Base-by-base conservation (phyloP, 345 rosid genomes). In the Combretum micranthum region DNA sequence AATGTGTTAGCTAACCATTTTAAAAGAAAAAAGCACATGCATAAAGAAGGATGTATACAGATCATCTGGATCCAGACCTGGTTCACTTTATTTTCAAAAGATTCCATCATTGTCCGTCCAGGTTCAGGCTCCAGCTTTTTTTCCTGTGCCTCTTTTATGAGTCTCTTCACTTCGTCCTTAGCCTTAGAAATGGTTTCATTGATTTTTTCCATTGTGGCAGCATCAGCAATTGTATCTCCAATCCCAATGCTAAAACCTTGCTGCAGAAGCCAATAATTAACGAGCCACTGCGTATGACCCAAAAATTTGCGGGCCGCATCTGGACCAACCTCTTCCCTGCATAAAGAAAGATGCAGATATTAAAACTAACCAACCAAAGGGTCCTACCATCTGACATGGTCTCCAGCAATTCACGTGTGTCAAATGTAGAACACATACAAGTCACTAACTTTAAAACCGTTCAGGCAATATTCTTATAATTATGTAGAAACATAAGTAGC, bases 211-310 rank as follows among this genome's bases (percentile, higher is more conserved):
- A 89, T 92, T 15, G 99, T 92, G 26, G 82, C 58, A 32, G 97
- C 93, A 75, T 92, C 99, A 58, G 99, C 99, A 67, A 92, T 92
- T 14, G 99, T 92, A 76, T 92, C 99, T 53, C 97, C 99, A 69
- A 92, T 92, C 17, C 99, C 99, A 64, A 92, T 92, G 68, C 94
- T 92, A 73, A 92, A 92, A 71, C 69, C 96, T 62, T 92, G 72
- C 74, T 92, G 99, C 72, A 92, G 73, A 68, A 92, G 91, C 99
- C 99, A 92, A 73, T 92, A 92, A 60, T 92, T 92, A 57, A 92
- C 99, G 73, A 92, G 99, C 99, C 99, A 92, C 63, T 92, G 99
- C 9, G 99, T 92, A 64, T 92, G 99, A 44, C 99, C 99, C 64
- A 92, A 83, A 75, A 92, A 92, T 63, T 89, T 92, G 61, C 99